phyloP scores from a whole-genome alignment of 2,329 filamentous ascomycete species.

The Capronia epimyces region DNA sequence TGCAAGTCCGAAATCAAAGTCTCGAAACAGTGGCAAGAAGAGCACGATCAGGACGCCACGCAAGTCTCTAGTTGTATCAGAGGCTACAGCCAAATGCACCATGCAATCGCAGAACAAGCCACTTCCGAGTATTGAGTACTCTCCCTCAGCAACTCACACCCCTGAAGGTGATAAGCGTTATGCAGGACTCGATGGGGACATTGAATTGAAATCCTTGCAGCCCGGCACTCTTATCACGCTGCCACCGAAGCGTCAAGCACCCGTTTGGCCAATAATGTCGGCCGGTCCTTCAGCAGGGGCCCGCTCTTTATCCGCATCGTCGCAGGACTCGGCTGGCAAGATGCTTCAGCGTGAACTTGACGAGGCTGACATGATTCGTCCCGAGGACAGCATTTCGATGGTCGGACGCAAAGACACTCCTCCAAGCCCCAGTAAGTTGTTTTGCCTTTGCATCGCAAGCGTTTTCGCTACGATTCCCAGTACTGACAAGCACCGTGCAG shows the following conservation, averaged over 20 bases:
- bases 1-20: neutral
- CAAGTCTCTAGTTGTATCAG: neutral
- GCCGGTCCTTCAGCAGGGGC: neutral
- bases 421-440: neutral
- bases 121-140: constrained; percentile 15
- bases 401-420: neutral
- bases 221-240: constrained; percentile 1
- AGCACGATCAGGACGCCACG: neutral
- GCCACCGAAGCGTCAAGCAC: neutral
- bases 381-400: constrained; percentile 11
- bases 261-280: neutral
- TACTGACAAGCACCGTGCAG: neutral
- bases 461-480: neutral
- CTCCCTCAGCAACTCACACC: constrained; percentile 2
- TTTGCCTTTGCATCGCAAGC: neutral
- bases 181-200: neutral
- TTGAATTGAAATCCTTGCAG: constrained; percentile 3
- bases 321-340: constrained; percentile 3
- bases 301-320: neutral
- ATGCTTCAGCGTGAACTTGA: constrained; percentile 1
- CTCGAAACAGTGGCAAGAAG: neutral
- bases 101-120: neutral
- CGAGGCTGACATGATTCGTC: constrained; percentile 1
- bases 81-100: constrained; percentile 1
- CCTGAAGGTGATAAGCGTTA: neutral